Evolutionary conservation across 164 flowering plant genomes (phyloP), one percentile per base, ranked within the genome.

Genomic region (Cinnamomum micranthum): DNA sequence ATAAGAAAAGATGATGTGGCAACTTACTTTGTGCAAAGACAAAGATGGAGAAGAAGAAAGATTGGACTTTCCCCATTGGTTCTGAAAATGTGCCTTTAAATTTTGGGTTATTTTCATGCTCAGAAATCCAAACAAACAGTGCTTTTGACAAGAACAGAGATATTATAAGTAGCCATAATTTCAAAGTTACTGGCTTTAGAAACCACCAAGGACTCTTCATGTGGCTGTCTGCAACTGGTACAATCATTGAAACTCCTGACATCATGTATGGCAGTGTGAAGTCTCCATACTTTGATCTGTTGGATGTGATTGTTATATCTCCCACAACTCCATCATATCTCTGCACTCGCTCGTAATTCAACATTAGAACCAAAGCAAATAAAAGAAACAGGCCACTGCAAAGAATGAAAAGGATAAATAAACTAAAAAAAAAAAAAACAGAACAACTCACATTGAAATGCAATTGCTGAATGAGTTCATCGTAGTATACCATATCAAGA

Each of bases 191-290:
- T 5, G 60, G 60, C 60, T 55, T 13, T 4, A 55, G 20, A 55
- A 55, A 55, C 60, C 60, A 55, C 60, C 60, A 55, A 14, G 19
- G 19, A 55, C 60, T 12, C 19, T 14, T 14, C 6, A 20, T 50
- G 13, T 14, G 23, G 2, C 31, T 19, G 60, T 55, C 51, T 71
- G 62, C 77, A 14, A 82, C 12, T 6, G 86, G 82, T 25, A 84
- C 86, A 0, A 85, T n/a, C 88, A 87, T 82, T 2, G 71, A n/a
- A 0, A 84, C 79, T 1, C 86, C 88, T 11, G 82, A 76, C 28
- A 82, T 83, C 0, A 83, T 80, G 79, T 76, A 85, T 31, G 88
- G 88, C 15, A 85, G 59, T 27, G 87, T 78, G 65, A 87, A 87
- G 50, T 87, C 86, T 1, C 81, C 83, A 68, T 79, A 80, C 35